Percentiles rank a stretch among this genome's conserved stretches.
Evolutionary conservation across 129 eudicot genomes (phyloP).

Genomic region (Tagetes erecta): DNA sequence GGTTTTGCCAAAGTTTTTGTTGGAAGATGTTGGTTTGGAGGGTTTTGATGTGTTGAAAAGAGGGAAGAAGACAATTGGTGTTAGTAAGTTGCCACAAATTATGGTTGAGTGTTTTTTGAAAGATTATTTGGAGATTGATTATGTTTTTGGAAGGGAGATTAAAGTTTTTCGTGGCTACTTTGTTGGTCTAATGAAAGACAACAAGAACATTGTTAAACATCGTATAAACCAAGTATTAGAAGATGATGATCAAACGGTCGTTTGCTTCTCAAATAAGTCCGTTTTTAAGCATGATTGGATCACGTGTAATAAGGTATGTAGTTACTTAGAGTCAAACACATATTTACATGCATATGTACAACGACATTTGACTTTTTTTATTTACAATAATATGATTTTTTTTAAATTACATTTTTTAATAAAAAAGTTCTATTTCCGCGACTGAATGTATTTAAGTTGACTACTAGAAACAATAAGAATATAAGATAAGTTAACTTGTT

Average conservation of each 20-base stretch:
- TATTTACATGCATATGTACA: too few relatives aligned
- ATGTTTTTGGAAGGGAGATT: slow-evolving; percentile 61
- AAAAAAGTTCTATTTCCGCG: too few relatives aligned
- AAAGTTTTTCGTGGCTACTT: slow-evolving; percentile 47
- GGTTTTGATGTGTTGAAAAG: slow-evolving; percentile 51
- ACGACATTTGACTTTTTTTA: too few relatives aligned
- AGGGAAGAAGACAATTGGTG: slow-evolving; percentile 52
- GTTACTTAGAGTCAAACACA: background rate
- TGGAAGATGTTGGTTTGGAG: slow-evolving; percentile 71
- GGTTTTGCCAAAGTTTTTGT: slow-evolving; percentile 62
- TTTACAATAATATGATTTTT: too few relatives aligned
- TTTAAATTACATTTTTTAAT: too few relatives aligned
- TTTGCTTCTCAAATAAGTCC: slow-evolving; percentile 37
- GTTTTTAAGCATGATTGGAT: slow-evolving; percentile 27
- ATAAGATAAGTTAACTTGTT: too few relatives aligned
- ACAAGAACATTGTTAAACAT: slow-evolving; percentile 21
- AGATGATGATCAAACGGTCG: slow-evolving; percentile 14
- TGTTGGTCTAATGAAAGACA: slow-evolving; percentile 64
- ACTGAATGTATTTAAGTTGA: too few relatives aligned
- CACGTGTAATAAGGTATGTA: slow-evolving; percentile 50
- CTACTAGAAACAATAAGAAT: too few relatives aligned
- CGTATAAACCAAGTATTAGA: slow-evolving; percentile 24
- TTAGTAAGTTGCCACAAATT: slow-evolving; percentile 63
- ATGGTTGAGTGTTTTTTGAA: slow-evolving; percentile 81
- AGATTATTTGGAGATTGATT: slow-evolving; percentile 64